phyloP scores from a whole-genome alignment of 495 filamentous ascomycete species.

The Penicillium arizonense region DNA sequence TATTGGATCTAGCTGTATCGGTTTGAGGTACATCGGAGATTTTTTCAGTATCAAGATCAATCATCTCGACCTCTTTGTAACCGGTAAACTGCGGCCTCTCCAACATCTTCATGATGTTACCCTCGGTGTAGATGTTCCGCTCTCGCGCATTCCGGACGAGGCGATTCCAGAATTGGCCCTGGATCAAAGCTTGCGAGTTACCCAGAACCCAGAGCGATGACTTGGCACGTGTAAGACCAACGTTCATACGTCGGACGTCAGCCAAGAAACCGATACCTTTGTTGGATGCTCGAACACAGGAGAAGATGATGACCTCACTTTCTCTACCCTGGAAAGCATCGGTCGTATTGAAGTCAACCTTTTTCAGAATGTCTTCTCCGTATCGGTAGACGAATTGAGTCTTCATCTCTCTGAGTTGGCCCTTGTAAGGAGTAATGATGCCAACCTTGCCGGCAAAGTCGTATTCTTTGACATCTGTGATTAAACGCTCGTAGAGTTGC shows the following conservation, averaged over 20 bases:
- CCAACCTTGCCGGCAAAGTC: conserved; percentile 84
- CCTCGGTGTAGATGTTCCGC: conserved; percentile 73
- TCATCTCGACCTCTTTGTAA: conserved; percentile 49
- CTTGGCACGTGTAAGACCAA: conserved; percentile 93
- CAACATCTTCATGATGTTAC: conserved; percentile 57
- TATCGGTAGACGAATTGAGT: conserved; percentile 65
- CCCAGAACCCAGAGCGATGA: conserved; percentile 94
- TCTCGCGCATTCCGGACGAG: conserved; percentile 76
- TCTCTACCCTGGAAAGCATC: conserved; percentile 97
- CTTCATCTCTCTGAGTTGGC: conserved; percentile 80
- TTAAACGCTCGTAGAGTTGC: conserved; percentile 75
- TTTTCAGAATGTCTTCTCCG: conserved; percentile 70
- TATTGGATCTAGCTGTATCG: background rate
- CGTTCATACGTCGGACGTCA: conserved; percentile 99
- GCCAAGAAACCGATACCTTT: conserved; percentile 97
- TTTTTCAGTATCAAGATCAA: conserved; percentile 28
- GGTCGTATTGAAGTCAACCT: conserved; percentile 95
- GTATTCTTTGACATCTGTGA: conserved; percentile 62
- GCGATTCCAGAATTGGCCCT: conserved; percentile 86
- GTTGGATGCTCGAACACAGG: conserved; percentile 88
- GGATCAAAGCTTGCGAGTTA: conserved; percentile 77
- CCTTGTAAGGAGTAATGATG: conserved; percentile 96
- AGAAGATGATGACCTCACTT: conserved; percentile 98
- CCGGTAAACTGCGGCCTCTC: conserved; percentile 48
- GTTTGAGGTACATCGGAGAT: background rate